phyloP scores from a whole-genome alignment of 768 basidiomycete species.

The Rhodosporidiobolus sp. region DNA sequence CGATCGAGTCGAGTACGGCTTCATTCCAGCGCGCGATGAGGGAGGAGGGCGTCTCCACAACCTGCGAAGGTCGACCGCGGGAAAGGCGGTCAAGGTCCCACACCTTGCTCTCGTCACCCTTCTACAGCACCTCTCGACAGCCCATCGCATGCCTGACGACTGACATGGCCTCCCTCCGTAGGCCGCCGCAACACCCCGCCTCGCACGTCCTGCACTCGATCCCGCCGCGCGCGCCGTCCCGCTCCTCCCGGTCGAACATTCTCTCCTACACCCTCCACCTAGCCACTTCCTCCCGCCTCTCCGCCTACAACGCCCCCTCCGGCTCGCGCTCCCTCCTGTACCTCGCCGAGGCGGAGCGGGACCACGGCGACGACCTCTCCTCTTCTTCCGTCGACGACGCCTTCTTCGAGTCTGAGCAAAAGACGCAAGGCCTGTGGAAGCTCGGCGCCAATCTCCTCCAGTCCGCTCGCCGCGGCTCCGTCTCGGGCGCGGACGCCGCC shows the following conservation, averaged over 20 bases:
- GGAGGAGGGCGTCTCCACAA: neutral
- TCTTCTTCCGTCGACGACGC: conserved; percentile 15
- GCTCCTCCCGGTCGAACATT: conserved; percentile 40
- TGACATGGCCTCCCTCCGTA: neutral
- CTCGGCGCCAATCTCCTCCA: conserved; percentile 25
- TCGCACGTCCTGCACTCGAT: conserved; percentile 37
- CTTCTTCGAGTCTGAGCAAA: conserved; percentile 31
- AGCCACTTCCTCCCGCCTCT: conserved; percentile 33
- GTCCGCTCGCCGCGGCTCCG: neutral
- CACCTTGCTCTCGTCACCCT: neutral
- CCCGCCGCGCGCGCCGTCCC: conserved; percentile 37
- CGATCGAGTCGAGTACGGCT: no score
- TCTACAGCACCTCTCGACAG: no score
- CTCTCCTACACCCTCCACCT: conserved; percentile 40
- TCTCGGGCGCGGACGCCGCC: conserved; percentile 1
- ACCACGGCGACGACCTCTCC: neutral
- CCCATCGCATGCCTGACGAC: neutral
- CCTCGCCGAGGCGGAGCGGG: conserved; percentile 20
- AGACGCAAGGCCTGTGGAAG: conserved; percentile 38
- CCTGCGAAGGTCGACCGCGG: no score
- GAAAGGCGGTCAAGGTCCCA: no score
- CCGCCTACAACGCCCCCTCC: conserved; percentile 17
- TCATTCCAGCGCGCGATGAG: no score
- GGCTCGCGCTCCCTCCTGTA: conserved; percentile 29
- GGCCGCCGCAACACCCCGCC: conserved; percentile 41